A percentile compares a stretch with the other conserved stretches of the same genome.
Evolutionary conservation across 2,329 filamentous ascomycete genomes (phyloP).

Genomic region (Lithohypha guttulata): DNA sequence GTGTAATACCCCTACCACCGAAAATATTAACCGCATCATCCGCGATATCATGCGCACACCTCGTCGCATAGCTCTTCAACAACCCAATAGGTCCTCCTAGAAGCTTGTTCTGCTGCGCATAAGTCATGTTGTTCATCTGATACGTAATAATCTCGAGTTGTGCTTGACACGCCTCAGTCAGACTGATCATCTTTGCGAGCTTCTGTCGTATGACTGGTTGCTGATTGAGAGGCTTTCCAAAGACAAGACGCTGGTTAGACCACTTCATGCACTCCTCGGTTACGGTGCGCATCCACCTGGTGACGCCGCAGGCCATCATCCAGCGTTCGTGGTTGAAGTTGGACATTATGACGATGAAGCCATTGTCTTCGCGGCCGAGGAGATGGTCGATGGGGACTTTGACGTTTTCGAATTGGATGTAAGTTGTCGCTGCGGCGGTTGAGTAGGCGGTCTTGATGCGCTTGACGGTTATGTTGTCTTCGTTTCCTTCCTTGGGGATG

Average conservation of each 20-base stretch:
- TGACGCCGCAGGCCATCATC: conserved; percentile 55
- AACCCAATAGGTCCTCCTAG: conserved; percentile 62
- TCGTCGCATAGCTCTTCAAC: conserved; percentile 60
- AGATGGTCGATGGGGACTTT: conserved; percentile 59
- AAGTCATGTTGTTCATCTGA: conserved; percentile 46
- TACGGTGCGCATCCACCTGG: conserved; percentile 50
- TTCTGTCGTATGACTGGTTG: conserved; percentile 64
- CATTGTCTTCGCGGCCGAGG: conserved; percentile 57
- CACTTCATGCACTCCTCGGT: conserved; percentile 60
- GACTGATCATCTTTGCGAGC: conserved; percentile 56
- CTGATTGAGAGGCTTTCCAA: conserved; percentile 58
- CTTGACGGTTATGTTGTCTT: conserved; percentile 57
- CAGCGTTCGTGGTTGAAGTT: conserved; percentile 75
- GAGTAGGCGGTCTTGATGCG: conserved; percentile 57
- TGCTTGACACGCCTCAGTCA: conserved; percentile 59
- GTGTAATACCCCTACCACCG: conserved; percentile 63
- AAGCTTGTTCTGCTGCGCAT: conserved; percentile 34
- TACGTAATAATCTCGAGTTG: conserved; percentile 42
- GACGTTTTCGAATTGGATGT: conserved; percentile 66
- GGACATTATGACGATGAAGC: conserved; percentile 65
- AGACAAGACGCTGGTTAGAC: conserved; percentile 68
- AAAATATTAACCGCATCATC: conserved; percentile 60
- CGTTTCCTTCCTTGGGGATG: conserved; percentile 55
- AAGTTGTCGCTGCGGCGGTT: conserved; percentile 57
- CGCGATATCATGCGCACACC: conserved; percentile 61